Evolutionary conservation across 805 yeast species (phyloP).

Genomic region (Lipomyces lipofer): DNA sequence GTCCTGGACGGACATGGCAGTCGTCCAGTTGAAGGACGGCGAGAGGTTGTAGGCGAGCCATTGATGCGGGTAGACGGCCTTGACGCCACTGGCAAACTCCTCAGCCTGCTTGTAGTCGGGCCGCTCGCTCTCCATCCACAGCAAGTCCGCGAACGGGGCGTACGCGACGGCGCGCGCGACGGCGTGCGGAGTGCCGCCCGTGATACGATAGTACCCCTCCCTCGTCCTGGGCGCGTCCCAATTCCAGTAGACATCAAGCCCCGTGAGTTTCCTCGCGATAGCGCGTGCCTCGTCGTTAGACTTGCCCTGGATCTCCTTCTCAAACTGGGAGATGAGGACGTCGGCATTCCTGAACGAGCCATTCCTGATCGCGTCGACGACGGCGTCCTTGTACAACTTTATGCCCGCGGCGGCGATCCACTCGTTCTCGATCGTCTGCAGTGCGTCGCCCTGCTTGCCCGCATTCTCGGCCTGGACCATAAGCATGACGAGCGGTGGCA

Average conservation of each 20-base stretch:
- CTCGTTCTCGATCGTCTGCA: constrained; percentile 72
- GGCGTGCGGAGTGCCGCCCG: constrained; percentile 96
- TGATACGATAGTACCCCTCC: constrained; percentile 95
- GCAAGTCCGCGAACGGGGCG: constrained; percentile 91
- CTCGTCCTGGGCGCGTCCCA: constrained; percentile 95
- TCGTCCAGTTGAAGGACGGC: constrained; percentile 97
- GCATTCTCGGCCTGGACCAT: constrained; percentile 77
- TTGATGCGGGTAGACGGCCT: constrained; percentile 76
- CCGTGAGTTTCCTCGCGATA: constrained; percentile 71
- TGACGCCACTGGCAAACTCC: constrained; percentile 92
- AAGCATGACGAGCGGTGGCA: constrained; percentile 70
- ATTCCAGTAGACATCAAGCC: constrained; percentile 82
- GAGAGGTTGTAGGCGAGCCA: constrained; percentile 97
- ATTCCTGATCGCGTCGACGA: constrained; percentile 71
- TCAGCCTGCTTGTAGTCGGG: constrained; percentile 93
- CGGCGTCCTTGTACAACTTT: constrained; percentile 88
- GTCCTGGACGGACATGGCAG: constrained; percentile 82
- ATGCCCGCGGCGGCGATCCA: constrained; percentile 84
- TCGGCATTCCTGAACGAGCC: constrained; percentile 62
- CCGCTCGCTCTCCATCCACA: constrained; percentile 97
- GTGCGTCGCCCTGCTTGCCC: constrained; percentile 70
- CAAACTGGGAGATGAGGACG: constrained; percentile 62
- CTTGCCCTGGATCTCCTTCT: constrained; percentile 54
- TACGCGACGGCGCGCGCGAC: constrained; percentile 94
- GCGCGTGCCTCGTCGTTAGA: constrained; percentile 79